Percentiles rank a stretch among this genome's conserved stretches.
These are phyloP conservation scores for Cochlearia excelsa DNA, from an alignment of 345 rosid genomes.

Conservation along the genomic window DNA sequence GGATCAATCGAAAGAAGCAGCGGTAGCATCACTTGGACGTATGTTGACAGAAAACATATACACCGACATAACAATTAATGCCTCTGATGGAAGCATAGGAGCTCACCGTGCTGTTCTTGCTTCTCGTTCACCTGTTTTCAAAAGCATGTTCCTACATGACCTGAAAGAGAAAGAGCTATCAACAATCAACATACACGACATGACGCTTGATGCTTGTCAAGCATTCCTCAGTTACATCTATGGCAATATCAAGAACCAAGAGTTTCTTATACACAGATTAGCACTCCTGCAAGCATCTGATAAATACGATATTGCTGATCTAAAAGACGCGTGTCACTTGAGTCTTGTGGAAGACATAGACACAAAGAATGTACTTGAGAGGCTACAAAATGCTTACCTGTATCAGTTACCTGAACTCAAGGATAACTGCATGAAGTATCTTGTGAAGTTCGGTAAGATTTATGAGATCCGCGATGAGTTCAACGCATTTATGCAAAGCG, in stretches of 20 bases:
- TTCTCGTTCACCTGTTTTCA: conserved; percentile 85
- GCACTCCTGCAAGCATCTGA: conserved; percentile 82
- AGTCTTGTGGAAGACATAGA: conserved; percentile 87
- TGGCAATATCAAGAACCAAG: conserved; percentile 65
- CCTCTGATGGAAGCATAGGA: conserved; percentile 75
- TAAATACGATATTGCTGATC: conserved; percentile 70
- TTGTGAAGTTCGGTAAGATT: conserved; percentile 92
- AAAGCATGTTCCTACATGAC: conserved; percentile 80
- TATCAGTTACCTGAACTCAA: conserved; percentile 69
- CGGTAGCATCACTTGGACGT: conserved; percentile 62
- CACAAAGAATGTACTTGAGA: conserved; percentile 70
- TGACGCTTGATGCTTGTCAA: conserved; percentile 76
- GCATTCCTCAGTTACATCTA: conserved; percentile 76
- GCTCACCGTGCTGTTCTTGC: conserved; percentile 93
- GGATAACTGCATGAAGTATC: conserved; percentile 75
- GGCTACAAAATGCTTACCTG: conserved; percentile 76
- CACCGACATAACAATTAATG: conserved; percentile 69
- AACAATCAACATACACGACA: conserved; percentile 66
- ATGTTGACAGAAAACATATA: conserved; percentile 87
- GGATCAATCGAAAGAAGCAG: conserved; percentile 50
- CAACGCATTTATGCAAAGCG: conserved; percentile 61
- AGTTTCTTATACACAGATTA: conserved; percentile 69
- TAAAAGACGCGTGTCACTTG: conserved; percentile 81
- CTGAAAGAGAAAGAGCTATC: conserved; percentile 90
- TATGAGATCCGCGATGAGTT: conserved; percentile 83